Evolutionary conservation across 2,329 filamentous ascomycete species (phyloP), one percentile per base, ranked within the genome.

Genomic region (Ophiostoma fasciatum): DNA sequence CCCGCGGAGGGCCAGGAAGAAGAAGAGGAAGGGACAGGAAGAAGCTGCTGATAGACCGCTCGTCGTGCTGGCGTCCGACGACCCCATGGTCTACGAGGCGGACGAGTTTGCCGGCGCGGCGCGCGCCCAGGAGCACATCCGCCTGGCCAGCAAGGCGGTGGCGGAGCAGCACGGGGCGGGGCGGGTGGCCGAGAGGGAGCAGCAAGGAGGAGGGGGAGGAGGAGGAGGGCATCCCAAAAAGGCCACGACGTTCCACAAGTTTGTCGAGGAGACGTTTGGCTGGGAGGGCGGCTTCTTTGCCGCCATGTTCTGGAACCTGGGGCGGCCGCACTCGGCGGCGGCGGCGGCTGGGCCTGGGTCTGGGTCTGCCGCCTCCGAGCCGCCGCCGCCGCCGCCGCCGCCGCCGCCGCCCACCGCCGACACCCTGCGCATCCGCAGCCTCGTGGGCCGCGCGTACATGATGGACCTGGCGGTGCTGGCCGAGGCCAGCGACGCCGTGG

Each of bases 201-300:
- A n/a, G n/a, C n/a, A n/a, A n/a, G n/a, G n/a, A n/a, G n/a, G n/a
- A n/a, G n/a, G n/a, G n/a, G n/a, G n/a, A n/a, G n/a, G n/a, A n/a
- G n/a, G n/a, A n/a, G n/a, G n/a, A n/a, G n/a, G n/a, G n/a, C n/a
- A n/a, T n/a, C n/a, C n/a, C n/a, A n/a, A n/a, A n/a, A n/a, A n/a
- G n/a, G n/a, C n/a, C n/a, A n/a, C n/a, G n/a, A n/a, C n/a, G n/a
- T 71, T 79, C 51, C 66, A 68, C 45, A 72, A 70, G 46, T 82
- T 81, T 51, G 67, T 81, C 25, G 81, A 85, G 40, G 78, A 85
- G 50, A 71, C 76, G 2, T 75, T 82, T 28, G 84, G 83, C 21
- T 92, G 83, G 83, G 83, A 92, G 53, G 83, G 84, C 14, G 84
- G 84, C 1, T 93, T 92, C 62, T 92, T 80, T 56, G 68, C 71